phyloP scores from a whole-genome alignment of 805 yeast genomes.

The Danielia oregonensis region DNA sequence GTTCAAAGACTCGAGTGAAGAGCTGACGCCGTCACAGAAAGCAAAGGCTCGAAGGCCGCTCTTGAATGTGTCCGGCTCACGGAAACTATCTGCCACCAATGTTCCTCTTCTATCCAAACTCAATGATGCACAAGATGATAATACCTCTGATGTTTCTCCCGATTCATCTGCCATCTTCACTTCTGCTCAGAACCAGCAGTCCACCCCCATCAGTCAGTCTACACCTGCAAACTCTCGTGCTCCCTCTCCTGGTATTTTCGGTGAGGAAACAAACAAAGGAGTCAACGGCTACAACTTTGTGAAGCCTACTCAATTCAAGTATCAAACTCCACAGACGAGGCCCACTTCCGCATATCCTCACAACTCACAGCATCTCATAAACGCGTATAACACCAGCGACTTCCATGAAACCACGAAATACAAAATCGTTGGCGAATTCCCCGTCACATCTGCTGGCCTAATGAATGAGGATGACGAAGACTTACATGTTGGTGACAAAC shows the following conservation, averaged over 20 bases:
- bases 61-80: slow-evolving; percentile 30
- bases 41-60: slow-evolving; percentile 17
- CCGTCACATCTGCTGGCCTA: slow-evolving; percentile 26
- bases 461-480: slow-evolving; percentile 32
- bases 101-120: slow-evolving; percentile 17
- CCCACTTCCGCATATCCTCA: slow-evolving; percentile 9
- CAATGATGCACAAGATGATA: slow-evolving; percentile 8
- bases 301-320: slow-evolving; percentile 20
- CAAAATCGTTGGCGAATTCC: slow-evolving; percentile 30
- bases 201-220: slow-evolving; percentile 41
- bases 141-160: background rate
- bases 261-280: slow-evolving; percentile 32
- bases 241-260: slow-evolving; percentile 22
- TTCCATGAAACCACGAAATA: slow-evolving; percentile 10
- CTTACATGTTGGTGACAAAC: slow-evolving; percentile 34
- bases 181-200: slow-evolving; percentile 1
- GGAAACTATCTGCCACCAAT: slow-evolving; percentile 21
- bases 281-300: slow-evolving; percentile 44
- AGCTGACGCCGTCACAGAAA: slow-evolving; percentile 20
- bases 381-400: slow-evolving; percentile 24
- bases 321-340: slow-evolving; percentile 14
- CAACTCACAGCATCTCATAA: slow-evolving; percentile 6
- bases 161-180: background rate
- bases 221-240: slow-evolving; percentile 41
- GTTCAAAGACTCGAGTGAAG: slow-evolving; percentile 19